Base-by-base conservation (phyloP, 768 basidiomycete species). In the Pulveroboletus sp. region DNA sequence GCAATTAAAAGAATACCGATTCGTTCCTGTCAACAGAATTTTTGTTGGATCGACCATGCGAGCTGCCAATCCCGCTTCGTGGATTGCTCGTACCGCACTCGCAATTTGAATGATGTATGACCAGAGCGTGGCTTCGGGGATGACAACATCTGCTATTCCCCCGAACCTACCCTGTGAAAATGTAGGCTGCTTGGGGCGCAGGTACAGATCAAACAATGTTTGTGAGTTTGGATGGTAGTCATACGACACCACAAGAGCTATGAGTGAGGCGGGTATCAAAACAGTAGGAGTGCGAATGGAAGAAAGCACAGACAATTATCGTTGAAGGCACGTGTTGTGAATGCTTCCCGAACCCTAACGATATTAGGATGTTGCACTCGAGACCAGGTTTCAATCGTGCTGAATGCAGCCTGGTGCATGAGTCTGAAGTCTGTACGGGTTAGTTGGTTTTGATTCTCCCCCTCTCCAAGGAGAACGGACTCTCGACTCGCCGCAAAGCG, bases 171-270 rank as follows among this genome's bases (percentile, higher is more conserved):
- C 72, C 53, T 64, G 64, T 45, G 69, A 58, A 46, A 66, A 71
- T 3, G 63, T 58, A 14, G 71, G 62, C 11, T 76, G 64, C 57
- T 77, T 79, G 28, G 78, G 72, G 46, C 83, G 84, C 50, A 95
- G 71, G 61, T 96, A 83, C 30, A 79, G 75, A 36, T 95, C 89
- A 56, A 73, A 84, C 1, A 99, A 77, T 0, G 93, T 96, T 54
- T 82, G 77, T 1, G 93, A 79, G 56, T 84, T 81, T 0, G 96
- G 83, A 61, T 93, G 83, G 65, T 90, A 97, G 35, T 91, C 83
- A 63, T 93, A 96, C 0, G 86, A 89, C 15, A 98, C 85, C 31
- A 98, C 83, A 27, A 99, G 79, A 8, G 96, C 94, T 94, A 51
- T 17, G 39, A 32, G 39, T 31, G 28, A 40, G 31, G 44, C 46